Percentiles rank a stretch among this genome's conserved stretches.
phyloP scores from a whole-genome alignment of 1,284 basidiomycete species.

The Ceratobasidium sp. region DNA sequence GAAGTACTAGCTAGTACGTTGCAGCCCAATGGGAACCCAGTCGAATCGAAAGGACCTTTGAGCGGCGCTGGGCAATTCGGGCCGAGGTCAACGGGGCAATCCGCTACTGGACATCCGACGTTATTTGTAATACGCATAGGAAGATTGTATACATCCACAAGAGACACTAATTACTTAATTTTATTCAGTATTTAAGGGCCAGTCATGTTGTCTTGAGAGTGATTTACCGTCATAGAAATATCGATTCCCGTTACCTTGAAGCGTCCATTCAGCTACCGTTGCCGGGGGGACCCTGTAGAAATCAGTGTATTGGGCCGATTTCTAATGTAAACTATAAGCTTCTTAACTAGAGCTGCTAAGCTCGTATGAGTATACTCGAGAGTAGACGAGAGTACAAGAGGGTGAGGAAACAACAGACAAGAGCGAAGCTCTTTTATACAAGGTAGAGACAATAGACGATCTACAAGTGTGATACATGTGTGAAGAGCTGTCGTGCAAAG shows the following conservation, averaged over 20 bases:
- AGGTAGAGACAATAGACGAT: no score
- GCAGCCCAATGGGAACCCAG: conserved; percentile 63
- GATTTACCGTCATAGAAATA: conserved; percentile 57
- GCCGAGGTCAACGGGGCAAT: conserved; percentile 9
- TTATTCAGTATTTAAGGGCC: neutral
- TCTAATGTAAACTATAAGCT: no score
- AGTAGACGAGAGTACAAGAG: no score
- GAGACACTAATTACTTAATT: no score
- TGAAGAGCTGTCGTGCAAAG: no score
- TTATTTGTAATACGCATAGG: conserved; percentile 39
- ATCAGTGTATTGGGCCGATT: no score
- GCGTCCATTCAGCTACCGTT: conserved; percentile 64
- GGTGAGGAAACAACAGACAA: no score
- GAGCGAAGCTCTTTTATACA: no score
- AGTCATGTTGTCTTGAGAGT: neutral
- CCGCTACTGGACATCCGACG: conserved; percentile 27
- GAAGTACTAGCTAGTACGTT: conserved; percentile 50
- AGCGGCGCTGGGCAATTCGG: conserved; percentile 49
- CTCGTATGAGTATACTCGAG: no score
- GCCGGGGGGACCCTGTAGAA: conserved; percentile 70
- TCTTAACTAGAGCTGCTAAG: no score
- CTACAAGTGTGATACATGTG: no score
- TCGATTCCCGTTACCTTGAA: conserved; percentile 51
- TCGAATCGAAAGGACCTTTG: conserved; percentile 57
- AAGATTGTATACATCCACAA: conserved; percentile 43